A percentile compares a stretch with the other conserved stretches of the same genome.
These are phyloP conservation scores for Musa troglodytarum DNA, from an alignment of 176 grass and related monocot species.

Conservation along the genomic window DNA sequence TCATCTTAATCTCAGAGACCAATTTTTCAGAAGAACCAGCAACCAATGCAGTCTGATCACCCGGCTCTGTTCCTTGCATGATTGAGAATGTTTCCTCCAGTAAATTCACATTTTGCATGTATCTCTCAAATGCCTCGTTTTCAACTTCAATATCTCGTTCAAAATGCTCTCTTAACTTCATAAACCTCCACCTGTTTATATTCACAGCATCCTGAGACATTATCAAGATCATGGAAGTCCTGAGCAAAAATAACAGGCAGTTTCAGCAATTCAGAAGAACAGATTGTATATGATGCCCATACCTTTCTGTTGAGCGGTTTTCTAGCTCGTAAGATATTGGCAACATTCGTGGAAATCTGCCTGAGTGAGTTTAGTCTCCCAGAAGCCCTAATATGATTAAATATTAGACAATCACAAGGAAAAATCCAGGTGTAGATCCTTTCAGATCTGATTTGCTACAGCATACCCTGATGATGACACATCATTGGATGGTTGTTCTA, in stretches of 20 bases:
- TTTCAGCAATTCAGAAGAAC: slow-evolving; percentile 3
- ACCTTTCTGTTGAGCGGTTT: slow-evolving; percentile 69
- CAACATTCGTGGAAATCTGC: slow-evolving; percentile 61
- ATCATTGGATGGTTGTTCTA: slow-evolving; percentile 56
- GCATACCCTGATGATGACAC: slow-evolving; percentile 41
- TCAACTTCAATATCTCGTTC: slow-evolving; percentile 72
- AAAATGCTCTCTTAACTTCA: slow-evolving; percentile 74
- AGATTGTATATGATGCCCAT: slow-evolving; percentile 1
- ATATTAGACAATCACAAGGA: no score
- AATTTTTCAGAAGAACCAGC: slow-evolving; percentile 28
- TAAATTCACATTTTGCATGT: slow-evolving; percentile 57
- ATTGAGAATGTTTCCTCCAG: slow-evolving; percentile 76
- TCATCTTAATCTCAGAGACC: slow-evolving; percentile 56
- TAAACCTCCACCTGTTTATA: slow-evolving; percentile 82
- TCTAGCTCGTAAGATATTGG: slow-evolving; percentile 57
- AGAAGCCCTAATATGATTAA: slow-evolving; percentile 24
- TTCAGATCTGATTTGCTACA: background rate
- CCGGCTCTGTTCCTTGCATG: slow-evolving; percentile 15
- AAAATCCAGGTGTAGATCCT: no score
- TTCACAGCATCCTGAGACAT: slow-evolving; percentile 38
- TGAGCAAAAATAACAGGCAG: background rate
- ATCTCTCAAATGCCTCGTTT: slow-evolving; percentile 81
- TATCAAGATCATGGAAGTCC: background rate
- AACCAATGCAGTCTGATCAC: slow-evolving; percentile 30
- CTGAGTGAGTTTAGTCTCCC: slow-evolving; percentile 54